A percentile compares a stretch with the other conserved stretches of the same genome.
Conservation (phyloP, 1,284 basidiomycete species). For the Ustilago tritici region DNA sequence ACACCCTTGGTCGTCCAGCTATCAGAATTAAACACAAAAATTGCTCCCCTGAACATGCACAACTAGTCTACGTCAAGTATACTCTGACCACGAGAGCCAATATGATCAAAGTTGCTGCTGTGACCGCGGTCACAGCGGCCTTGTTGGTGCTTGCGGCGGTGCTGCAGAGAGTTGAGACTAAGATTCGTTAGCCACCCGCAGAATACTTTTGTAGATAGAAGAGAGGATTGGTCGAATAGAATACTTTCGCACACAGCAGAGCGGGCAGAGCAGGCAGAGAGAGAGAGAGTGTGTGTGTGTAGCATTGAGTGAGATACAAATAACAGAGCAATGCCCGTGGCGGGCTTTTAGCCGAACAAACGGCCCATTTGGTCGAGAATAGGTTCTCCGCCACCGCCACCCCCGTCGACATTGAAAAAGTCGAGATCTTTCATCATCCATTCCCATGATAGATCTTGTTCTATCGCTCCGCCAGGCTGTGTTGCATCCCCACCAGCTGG, state of each 20-base stretch:
- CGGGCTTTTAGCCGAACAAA: slow-evolving; percentile 20
- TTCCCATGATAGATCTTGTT: slow-evolving; percentile 34
- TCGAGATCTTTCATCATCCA: slow-evolving; percentile 52
- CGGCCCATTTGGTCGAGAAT: slow-evolving; percentile 50
- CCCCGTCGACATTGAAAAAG: slow-evolving; percentile 43
- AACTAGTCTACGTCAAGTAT: slow-evolving; percentile 58
- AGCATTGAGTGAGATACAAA: too few relatives aligned
- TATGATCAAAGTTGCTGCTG: slow-evolving; percentile 50
- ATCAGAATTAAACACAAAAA: slow-evolving; percentile 79
- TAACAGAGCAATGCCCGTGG: too few relatives aligned
- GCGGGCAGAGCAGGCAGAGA: not conserved
- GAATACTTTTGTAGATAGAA: not conserved
- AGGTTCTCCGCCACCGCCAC: slow-evolving; percentile 42
- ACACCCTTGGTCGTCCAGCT: slow-evolving; percentile 87
- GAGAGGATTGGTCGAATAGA: not conserved
- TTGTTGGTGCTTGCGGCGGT: slow-evolving; percentile 36
- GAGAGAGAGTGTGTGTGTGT: not conserved
- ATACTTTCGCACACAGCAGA: not conserved
- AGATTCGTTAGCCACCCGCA: slow-evolving; percentile 26
- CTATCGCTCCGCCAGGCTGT: not conserved
- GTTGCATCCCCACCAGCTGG: not conserved
- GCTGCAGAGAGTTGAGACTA: slow-evolving; percentile 42
- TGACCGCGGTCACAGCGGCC: slow-evolving; percentile 22
- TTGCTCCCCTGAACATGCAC: slow-evolving; percentile 19
- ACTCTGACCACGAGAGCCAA: slow-evolving; percentile 39